Base-by-base conservation (phyloP, 148 eudicot genomes). In the Chenopodium album region DNA sequence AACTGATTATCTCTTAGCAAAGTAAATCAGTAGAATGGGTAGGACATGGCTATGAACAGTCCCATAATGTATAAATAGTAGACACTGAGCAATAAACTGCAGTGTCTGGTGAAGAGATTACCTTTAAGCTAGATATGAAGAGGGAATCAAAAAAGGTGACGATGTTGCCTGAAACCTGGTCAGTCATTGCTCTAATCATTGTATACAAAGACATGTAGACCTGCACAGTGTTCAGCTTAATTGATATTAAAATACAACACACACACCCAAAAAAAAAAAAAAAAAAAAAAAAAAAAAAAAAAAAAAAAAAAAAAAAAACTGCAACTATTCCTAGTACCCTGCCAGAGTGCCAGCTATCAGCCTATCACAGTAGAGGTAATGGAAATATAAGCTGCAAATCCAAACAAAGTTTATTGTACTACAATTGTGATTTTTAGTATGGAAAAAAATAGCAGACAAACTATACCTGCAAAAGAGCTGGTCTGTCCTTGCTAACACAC, bases 401-500 rank as follows among this genome's bases (percentile, higher is more conserved):
- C 70, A 23, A 80, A 70, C 41, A n/a, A 19, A 73, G 56, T 1
- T 16, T 12, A 56, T 28, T 64, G 9, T 34, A 83, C 59, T 64
- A 60, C 52, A 17, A 13, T 22, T 19, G 46, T 78, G 81, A 59
- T 66, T 50, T 44, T 70, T 48, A 44, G 46, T 8, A 80, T 32
- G 29, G 41, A 29, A 80, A 64, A 54, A 37, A 47, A 13, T 71
- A 13, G 62, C 68, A 78, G 72, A 78, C 28, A 31, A 81, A 23
- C 22, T 50, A 77, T 84, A 92, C 99, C 97, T 94, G 97, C 63
- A 96, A 85, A 78, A 96, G 91, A 78, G 98, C 91, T 71, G 99
- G 98, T 63, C 98, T 92, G 86, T 96, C 99, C 86, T 91, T 94
- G 91, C 99, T 94, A 56, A 96, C 98, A 88, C 99, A 96, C 84